A percentile compares a stretch with the other conserved stretches of the same genome.
Evolutionary conservation across 148 eudicot species (phyloP).

Genomic region (Arbutus unedo): DNA sequence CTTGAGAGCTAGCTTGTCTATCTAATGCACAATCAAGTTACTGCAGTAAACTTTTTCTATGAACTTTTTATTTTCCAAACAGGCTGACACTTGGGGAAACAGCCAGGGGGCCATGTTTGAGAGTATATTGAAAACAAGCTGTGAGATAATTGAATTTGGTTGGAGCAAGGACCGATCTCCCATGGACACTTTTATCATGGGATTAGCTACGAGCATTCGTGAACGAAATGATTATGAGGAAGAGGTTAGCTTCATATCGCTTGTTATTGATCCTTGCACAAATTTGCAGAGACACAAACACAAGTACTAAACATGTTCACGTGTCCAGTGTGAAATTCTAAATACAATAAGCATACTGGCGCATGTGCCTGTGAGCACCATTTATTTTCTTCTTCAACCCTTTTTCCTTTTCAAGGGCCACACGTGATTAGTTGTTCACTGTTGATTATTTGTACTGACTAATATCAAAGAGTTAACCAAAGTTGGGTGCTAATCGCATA

Average conservation of each 20-base stretch:
- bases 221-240: slow-evolving; percentile 85
- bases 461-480: background rate
- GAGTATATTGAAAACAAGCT: slow-evolving; percentile 72
- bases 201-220: slow-evolving; percentile 76
- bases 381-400: background rate
- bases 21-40: slow-evolving; percentile 7
- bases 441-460: background rate
- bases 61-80: slow-evolving; percentile 29
- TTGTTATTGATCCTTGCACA: background rate
- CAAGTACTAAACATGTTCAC: background rate
- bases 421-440: background rate
- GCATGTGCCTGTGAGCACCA: background rate
- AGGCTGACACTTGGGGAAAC: slow-evolving; percentile 86
- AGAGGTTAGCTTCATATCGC: slow-evolving; percentile 54
- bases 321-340: background rate
- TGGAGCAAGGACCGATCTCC: slow-evolving; percentile 90
- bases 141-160: slow-evolving; percentile 84
- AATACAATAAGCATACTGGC: background rate
- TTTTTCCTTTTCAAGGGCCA: background rate
- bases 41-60: slow-evolving; percentile 13
- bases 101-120: slow-evolving; percentile 86
- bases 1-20: background rate
- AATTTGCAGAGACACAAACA: background rate
- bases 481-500: background rate
- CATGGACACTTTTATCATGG: slow-evolving; percentile 87